A percentile compares a stretch with the other conserved stretches of the same genome.
These are phyloP conservation scores for Mortierella sp. DNA, from an alignment of 371 early-diverging fungal species.

Conservation along the genomic window DNA sequence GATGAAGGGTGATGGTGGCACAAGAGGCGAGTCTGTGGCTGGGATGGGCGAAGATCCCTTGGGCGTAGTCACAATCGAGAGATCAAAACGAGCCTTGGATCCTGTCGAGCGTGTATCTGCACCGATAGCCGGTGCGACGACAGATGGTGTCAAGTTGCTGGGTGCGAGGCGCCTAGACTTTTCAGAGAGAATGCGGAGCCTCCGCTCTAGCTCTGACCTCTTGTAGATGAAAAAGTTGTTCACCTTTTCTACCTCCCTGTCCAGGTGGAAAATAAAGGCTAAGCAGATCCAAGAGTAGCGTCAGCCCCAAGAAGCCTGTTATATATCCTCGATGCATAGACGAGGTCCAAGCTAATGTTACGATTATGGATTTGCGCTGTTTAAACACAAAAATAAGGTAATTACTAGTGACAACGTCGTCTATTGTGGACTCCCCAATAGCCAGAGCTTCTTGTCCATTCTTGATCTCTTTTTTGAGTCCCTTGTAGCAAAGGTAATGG, in stretches of 20 bases:
- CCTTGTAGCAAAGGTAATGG: constrained; percentile 74
- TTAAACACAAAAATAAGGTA: constrained; percentile 1
- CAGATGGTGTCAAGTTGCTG: background rate
- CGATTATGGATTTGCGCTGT: too few relatives aligned
- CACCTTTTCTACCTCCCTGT: constrained; percentile 77
- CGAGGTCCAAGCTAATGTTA: too few relatives aligned
- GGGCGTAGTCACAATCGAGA: constrained; percentile 31
- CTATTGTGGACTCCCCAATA: constrained; percentile 43
- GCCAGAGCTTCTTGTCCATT: constrained; percentile 57
- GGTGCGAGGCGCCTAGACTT: constrained; percentile 57
- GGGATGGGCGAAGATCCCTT: constrained; percentile 3
- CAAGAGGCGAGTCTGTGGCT: constrained; percentile 6
- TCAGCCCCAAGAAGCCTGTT: background rate
- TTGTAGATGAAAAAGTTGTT: constrained; percentile 73
- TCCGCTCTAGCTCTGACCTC: constrained; percentile 67
- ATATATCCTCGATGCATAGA: too few relatives aligned
- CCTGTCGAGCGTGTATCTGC: constrained; percentile 1
- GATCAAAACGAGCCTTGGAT: constrained; percentile 16
- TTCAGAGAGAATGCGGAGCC: constrained; percentile 70
- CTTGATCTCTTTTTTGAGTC: constrained; percentile 74
- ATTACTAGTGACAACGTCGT: constrained; percentile 57
- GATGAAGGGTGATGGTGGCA: constrained; percentile 38
- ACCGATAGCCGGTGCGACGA: background rate
- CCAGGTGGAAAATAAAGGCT: constrained; percentile 74
- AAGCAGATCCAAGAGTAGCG: background rate